Evolutionary conservation across 345 rosid species (phyloP).

Genomic region (Clausena lansium): DNA sequence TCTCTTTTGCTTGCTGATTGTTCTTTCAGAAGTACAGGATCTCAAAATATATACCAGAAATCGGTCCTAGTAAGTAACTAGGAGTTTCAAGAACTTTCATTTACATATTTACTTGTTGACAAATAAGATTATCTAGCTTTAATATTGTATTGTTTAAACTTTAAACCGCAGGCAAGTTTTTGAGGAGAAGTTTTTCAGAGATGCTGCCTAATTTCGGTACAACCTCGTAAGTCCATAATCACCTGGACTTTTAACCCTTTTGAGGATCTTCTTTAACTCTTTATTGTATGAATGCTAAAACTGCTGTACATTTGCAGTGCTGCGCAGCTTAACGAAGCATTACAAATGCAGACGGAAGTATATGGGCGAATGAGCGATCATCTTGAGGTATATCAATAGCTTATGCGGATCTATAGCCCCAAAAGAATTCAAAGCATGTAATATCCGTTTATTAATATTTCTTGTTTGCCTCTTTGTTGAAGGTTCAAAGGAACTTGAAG

Average conservation of each 20-base stretch:
- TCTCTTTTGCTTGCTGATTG: not conserved
- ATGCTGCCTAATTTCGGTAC: conserved; percentile 56
- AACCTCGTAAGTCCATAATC: conserved; percentile 36
- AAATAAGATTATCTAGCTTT: not conserved
- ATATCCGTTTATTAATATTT: not conserved
- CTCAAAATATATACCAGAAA: conserved; percentile 53
- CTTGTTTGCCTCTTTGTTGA: not conserved
- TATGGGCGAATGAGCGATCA: conserved; percentile 39
- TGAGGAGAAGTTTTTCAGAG: conserved; percentile 51
- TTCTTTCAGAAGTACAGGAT: conserved; percentile 61
- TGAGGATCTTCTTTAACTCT: not conserved
- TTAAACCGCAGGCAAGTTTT: conserved; percentile 41
- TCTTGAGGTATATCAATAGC: conserved; percentile 37
- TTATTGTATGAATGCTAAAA: not conserved
- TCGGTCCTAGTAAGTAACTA: conserved; percentile 39
- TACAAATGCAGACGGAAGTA: conserved; percentile 45
- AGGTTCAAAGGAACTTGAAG: conserved; percentile 55
- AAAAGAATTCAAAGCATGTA: not conserved
- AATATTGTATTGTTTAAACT: not conserved
- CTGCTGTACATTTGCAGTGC: conserved; percentile 26
- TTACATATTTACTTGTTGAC: not conserved
- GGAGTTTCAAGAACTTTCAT: not conserved
- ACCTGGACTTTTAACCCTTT: not conserved
- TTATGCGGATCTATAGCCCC: not conserved
- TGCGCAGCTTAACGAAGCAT: conserved; percentile 55